Evolutionary conservation across 768 basidiomycete species (phyloP), one percentile per base, ranked within the genome.

Genomic region (Termitomyces sp.): DNA sequence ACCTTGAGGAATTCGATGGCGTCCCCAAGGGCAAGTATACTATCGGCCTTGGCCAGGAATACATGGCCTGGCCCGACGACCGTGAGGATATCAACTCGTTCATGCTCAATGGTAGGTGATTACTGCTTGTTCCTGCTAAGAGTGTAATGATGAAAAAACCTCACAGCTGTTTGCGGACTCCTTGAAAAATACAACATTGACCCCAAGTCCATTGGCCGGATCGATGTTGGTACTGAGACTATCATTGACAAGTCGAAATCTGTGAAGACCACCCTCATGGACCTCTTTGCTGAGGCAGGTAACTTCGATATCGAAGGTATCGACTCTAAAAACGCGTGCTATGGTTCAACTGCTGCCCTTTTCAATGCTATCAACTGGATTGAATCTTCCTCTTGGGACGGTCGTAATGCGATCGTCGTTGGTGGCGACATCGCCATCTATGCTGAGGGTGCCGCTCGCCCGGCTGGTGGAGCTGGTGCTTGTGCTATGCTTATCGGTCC

Each of bases 201-300:
- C 81, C 94, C 97, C 68, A 89, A 84, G 71, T 94, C 94, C 56
- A 95, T 99, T 73, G 97, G 97, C 60, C 95, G 97, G 65, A 87
- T 99, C 61, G 97, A 99, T 65, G 94, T 98, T 60, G 97, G 97
- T 51, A 99, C 97, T 31, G 97, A 99, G 75, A 98, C 97, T 45
- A 93, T 98, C 77, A 97, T 99, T 69, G 97, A 99, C 86, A 98
- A 98, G 81, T 96, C 94, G 47, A 99, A 99, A 77, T 92, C 96
- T 7, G 94, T 94, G 75, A 99, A 99, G 79, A 98, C 97, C 2
- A 89, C 92, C 60, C 85, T 99, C 63, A 98, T 99, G 97, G 94
- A 98, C 76, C 89, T 98, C 70, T 99, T 99, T 72, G 87, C 91
- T 49, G 87, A 86, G 61, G 85, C 88, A 36, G 95, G 95, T 60